phyloP scores from a whole-genome alignment of 306 rosid species.

The Trifolium pratense region DNA sequence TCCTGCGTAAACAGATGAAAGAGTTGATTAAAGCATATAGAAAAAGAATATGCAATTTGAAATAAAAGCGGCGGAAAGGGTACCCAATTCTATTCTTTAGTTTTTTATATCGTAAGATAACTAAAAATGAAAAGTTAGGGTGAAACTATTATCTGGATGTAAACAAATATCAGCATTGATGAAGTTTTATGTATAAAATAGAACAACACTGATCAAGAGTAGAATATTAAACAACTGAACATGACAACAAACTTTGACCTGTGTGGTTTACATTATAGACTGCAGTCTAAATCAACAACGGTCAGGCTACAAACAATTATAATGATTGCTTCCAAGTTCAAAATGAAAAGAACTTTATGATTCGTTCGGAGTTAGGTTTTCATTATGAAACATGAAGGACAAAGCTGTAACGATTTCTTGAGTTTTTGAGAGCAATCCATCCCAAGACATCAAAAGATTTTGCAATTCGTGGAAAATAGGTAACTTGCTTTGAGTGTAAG shows the following conservation, averaged over 20 bases:
- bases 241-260: too few relatives aligned
- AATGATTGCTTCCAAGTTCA: not conserved
- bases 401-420: constrained; percentile 17
- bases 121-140: constrained; percentile 1
- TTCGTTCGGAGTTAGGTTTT: constrained; percentile 11
- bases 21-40: constrained; percentile 41
- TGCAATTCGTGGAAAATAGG: constrained; percentile 4
- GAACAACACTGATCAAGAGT: constrained; percentile 28
- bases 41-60: constrained; percentile 7
- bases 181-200: not conserved
- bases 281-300: not conserved
- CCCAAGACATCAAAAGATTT: constrained; percentile 1
- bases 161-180: constrained; percentile 29
- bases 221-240: constrained; percentile 25
- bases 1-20: constrained; percentile 61
- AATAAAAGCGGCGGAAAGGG: not conserved
- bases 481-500: not conserved
- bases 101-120: not conserved
- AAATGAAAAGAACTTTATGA: constrained; percentile 8
- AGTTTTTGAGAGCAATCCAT: constrained; percentile 18
- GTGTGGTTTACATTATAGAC: constrained; percentile 16
- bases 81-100: not conserved
- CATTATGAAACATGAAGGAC: constrained; percentile 5
- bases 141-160: constrained; percentile 13
- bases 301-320: constrained; percentile 1